Conservation (phyloP, 1,139 yeast species). For the Petasospora fabianii region DNA sequence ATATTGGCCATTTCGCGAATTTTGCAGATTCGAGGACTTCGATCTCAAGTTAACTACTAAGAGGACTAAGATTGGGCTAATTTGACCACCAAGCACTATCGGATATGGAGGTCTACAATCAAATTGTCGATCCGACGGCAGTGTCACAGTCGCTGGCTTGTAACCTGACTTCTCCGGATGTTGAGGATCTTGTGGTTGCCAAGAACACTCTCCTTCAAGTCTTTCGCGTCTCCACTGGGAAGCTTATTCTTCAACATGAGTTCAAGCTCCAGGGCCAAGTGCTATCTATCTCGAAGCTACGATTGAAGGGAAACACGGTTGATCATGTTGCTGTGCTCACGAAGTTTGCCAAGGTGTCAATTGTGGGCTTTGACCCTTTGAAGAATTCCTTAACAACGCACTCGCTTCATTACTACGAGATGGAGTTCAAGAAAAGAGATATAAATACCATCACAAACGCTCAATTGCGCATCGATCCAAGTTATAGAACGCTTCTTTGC, state of each 20-base stretch:
- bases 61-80: neutral
- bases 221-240: slow-evolving; percentile 42
- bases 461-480: slow-evolving; percentile 63
- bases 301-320: slow-evolving; percentile 48
- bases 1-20: no score
- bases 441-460: slow-evolving; percentile 43
- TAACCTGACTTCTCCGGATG: slow-evolving; percentile 49
- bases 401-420: slow-evolving; percentile 85
- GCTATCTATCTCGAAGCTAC: slow-evolving; percentile 51
- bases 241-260: slow-evolving; percentile 58
- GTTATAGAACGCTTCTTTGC: slow-evolving; percentile 56
- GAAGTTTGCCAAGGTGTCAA: slow-evolving; percentile 70
- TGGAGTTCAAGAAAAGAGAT: slow-evolving; percentile 41
- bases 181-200: slow-evolving; percentile 60
- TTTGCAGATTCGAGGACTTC: no score
- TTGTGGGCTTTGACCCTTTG: slow-evolving; percentile 66
- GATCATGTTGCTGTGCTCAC: slow-evolving; percentile 70
- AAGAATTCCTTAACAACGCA: slow-evolving; percentile 56
- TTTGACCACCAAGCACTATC: no score
- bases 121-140: slow-evolving; percentile 74
- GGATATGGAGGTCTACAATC: slow-evolving; percentile 77
- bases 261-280: slow-evolving; percentile 71
- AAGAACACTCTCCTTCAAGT: slow-evolving; percentile 73
- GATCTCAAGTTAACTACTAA: neutral
- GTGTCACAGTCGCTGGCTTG: slow-evolving; percentile 64